Evolutionary conservation across 495 filamentous ascomycete genomes (phyloP), one percentile per base, ranked within the genome.

Genomic region (Tuber aestivum): DNA sequence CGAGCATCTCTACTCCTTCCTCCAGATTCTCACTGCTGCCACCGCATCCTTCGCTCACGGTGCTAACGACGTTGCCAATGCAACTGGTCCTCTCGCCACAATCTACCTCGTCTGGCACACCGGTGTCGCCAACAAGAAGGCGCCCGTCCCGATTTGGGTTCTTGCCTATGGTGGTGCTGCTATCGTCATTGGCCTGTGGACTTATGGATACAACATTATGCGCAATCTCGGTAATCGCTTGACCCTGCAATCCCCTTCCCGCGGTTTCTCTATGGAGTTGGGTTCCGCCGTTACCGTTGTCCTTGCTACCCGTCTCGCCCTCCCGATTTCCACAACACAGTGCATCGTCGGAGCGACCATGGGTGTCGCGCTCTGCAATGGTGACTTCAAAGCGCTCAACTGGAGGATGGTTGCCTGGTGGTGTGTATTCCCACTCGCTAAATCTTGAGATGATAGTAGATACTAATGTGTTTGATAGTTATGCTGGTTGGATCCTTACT

Each of bases 41-140:
- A 92, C 91, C 38, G 89, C 90, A 9, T 93, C 91, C 2, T 92
- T 94, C 74, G 89, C 92, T 3, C 92, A 94, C 85, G 92, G 92
- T 72, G 90, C 92, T 80, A 95, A 95, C 83, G 92, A 94, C 82
- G 88, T 94, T 75, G 87, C 89, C 69, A 93, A 93, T 85, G 91
- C 92, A 21, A 89, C 93, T 78, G 92, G 92, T 18, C 91, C 91
- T 41, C 92, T 87, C 84, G 88, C 91, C 48, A 90, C 88, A 70
- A 89, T 92, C 82, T 94, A 89, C 86, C 83, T 89, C 38, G 87
- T 90, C 77, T 95, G 91, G 91, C 83, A 84, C 21, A 83, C 85
- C 3, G 89, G 87, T 14, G 83, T 88, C 8, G 82, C 85, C 68
- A 82, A 81, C 3, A 81, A 80, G 7, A 91, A 89, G 75, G 81